Evolutionary conservation across 176 grass and related monocot genomes (phyloP).

Genomic region (Carex myosuroides): DNA sequence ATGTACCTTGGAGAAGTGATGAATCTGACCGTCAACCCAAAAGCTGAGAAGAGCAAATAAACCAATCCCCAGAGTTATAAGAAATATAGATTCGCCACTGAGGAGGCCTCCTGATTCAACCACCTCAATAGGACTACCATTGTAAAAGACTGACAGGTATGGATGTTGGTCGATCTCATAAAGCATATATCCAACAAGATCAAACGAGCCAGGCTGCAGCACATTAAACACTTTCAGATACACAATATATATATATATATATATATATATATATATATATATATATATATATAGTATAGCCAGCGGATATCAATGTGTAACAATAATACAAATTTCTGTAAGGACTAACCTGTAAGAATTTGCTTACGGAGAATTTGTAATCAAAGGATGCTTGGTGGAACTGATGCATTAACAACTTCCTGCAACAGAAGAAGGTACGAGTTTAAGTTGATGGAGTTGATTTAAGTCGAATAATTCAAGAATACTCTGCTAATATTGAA

Average conservation of each 20-base stretch:
- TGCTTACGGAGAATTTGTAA: constrained; percentile 81
- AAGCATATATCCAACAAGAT: constrained; percentile 79
- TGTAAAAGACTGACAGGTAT: constrained; percentile 87
- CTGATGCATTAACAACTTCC: constrained; percentile 69
- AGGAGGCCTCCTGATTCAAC: constrained; percentile 79
- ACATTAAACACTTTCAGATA: constrained; percentile 20
- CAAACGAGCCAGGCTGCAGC: constrained; percentile 85
- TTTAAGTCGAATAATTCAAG: neutral
- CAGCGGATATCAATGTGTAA: constrained; percentile 18
- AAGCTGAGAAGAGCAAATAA: constrained; percentile 65
- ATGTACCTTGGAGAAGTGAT: constrained; percentile 82
- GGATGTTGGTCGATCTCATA: constrained; percentile 92
- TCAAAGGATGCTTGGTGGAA: constrained; percentile 90
- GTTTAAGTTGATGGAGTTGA: neutral
- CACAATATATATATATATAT: neutral
- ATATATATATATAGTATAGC: neutral
- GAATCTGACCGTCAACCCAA: constrained; percentile 90
- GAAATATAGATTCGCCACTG: constrained; percentile 95
- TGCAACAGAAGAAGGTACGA: constrained; percentile 11
- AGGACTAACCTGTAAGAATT: constrained; percentile 85
- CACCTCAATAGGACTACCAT: constrained; percentile 67
- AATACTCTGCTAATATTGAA: neutral
- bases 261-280: neutral
- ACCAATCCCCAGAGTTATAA: constrained; percentile 75
- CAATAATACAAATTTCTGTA: neutral